Percentiles rank a stretch among this genome's conserved stretches.
Conservation (phyloP, 495 filamentous ascomycete genomes). For the Podospora conica region DNA sequence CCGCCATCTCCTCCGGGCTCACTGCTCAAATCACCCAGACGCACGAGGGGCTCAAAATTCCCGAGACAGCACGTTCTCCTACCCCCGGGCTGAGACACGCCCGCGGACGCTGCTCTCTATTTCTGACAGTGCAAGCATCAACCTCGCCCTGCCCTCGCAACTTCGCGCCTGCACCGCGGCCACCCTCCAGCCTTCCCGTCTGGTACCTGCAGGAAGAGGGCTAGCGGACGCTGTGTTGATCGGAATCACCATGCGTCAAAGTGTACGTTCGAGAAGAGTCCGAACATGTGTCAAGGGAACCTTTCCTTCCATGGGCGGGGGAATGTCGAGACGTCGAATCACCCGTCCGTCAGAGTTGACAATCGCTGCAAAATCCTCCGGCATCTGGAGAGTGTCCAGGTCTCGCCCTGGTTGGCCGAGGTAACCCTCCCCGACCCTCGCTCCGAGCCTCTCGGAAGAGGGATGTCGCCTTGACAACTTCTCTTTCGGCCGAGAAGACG, state of each 20-base stretch:
- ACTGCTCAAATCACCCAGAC: background rate
- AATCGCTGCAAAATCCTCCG: background rate
- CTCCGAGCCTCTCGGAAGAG: background rate
- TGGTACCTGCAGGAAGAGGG: background rate
- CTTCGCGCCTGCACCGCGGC: background rate
- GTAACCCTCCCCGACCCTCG: background rate
- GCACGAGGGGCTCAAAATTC: background rate
- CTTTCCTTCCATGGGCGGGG: background rate
- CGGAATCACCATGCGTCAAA: background rate
- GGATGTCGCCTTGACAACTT: background rate
- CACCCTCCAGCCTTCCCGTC: background rate
- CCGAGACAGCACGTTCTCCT: conserved; percentile 8
- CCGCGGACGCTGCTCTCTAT: background rate
- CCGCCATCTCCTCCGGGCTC: no score
- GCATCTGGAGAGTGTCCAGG: background rate
- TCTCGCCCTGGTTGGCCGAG: background rate
- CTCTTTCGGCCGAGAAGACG: conserved; percentile 6
- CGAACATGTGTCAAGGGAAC: background rate
- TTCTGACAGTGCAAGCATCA: background rate
- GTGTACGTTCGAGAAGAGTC: background rate
- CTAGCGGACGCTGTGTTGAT: background rate
- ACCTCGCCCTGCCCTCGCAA: background rate
- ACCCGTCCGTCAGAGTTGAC: background rate
- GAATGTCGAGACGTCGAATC: background rate
- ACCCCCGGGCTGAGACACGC: conserved; percentile 5